Evolutionary conservation across 495 filamentous ascomycete species (phyloP), one percentile per base, ranked within the genome.

Genomic region (Daldinia caldariorum): DNA sequence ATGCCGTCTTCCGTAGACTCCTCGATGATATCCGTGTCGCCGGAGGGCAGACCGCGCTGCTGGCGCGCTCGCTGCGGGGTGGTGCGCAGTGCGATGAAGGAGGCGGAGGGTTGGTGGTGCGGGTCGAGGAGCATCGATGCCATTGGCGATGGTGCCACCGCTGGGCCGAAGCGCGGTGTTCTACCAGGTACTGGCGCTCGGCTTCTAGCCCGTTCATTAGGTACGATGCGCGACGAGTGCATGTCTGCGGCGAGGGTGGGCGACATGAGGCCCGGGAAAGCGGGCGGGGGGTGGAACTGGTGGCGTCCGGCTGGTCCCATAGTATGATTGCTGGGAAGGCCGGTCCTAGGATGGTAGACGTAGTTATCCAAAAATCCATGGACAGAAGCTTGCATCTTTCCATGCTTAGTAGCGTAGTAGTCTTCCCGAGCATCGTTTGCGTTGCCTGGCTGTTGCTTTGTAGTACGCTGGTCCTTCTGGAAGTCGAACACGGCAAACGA

Each of bases 401-500:
- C 92, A 72, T 98, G 92, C 74, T 97, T 97, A 55, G 93, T 92
- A 3, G 92, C 89, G 74, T 94, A 98, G 78, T 97, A 97, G 68
- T 97, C 94, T 31, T 94, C 92, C 3, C 94, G 89, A 7, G 92
- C 85, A 74, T 92, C 94, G 35, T 78, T 80, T 9, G 54, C 49
- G 35, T 71, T 71, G 41, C 71, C 79, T 14, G 74, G 74, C 47
- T 74, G 75, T 55, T 70, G 79, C 29, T 82, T 79, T 26, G 81
- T 82, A 58, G 83, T 88, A 62, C 89, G 89, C 16, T 86, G 81
- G 29, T 89, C 91, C 73, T 91, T 94, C 77, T 97, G 92, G 83
- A 98, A 99, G 69, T 97, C 92, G 70, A 99, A 99, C n/a, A 97
- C 92, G 18, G 94, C 95, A 80, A 97, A 97, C 13, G 92, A 96